Conservation (phyloP, 768 basidiomycete genomes). For the Trametes gibbosa region DNA sequence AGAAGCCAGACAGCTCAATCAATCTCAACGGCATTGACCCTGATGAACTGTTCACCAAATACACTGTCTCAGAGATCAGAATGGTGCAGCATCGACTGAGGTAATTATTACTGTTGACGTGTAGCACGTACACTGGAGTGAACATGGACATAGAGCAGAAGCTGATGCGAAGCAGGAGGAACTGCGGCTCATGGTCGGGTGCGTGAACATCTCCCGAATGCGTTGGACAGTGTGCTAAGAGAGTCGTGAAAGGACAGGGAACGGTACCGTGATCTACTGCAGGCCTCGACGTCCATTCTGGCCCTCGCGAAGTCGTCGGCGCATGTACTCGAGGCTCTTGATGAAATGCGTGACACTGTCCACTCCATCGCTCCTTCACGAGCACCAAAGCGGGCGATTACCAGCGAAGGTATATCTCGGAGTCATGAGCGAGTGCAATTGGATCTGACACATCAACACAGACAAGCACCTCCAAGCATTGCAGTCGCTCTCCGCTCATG, state of each 20-base stretch:
- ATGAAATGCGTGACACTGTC: constrained; percentile 58
- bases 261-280: constrained; percentile 83
- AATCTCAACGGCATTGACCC: constrained; percentile 44
- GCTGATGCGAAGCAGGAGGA: constrained; percentile 88
- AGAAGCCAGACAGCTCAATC: constrained; percentile 8
- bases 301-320: constrained; percentile 68
- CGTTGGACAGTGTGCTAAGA: constrained; percentile 25
- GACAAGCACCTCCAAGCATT: constrained; percentile 67
- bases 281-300: constrained; percentile 84
- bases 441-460: constrained; percentile 25
- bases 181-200: constrained; percentile 89
- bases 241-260: constrained; percentile 68
- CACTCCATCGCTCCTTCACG: constrained; percentile 45
- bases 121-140: background rate
- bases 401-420: constrained; percentile 38
- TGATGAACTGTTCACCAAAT: constrained; percentile 71
- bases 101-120: constrained; percentile 27
- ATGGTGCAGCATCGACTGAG: constrained; percentile 63
- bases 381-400: constrained; percentile 39
- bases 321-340: constrained; percentile 59
- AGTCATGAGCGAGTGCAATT: background rate
- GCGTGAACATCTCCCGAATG: constrained; percentile 37
- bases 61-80: constrained; percentile 71
- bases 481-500: constrained; percentile 79
- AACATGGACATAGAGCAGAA: constrained; percentile 50